Conservation (phyloP, 2,329 filamentous ascomycete genomes). For the Cucurbitaria berberidis region DNA sequence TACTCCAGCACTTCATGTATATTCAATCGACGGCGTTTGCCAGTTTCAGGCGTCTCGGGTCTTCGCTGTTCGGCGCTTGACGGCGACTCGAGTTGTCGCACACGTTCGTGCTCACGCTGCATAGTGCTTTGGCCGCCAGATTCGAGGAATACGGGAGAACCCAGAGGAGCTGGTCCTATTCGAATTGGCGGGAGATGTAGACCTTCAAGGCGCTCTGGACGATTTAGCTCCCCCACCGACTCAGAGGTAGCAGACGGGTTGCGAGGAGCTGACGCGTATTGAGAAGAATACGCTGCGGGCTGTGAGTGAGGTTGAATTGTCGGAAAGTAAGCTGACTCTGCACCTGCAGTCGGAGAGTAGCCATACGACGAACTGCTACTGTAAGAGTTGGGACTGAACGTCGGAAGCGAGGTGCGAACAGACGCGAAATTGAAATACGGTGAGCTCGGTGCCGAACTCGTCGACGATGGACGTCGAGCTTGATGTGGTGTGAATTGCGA, state of each 20-base stretch:
- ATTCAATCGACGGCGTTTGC: conserved; percentile 45
- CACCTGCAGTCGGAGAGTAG: conserved; percentile 44
- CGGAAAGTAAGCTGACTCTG: conserved; percentile 43
- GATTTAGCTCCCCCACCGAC: conserved; percentile 33
- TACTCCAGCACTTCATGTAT: conserved; percentile 47
- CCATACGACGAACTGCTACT: conserved; percentile 42
- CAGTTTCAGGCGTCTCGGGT: conserved; percentile 41
- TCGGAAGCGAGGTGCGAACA: conserved; percentile 44
- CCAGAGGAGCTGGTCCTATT: conserved; percentile 38
- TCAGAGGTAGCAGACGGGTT: conserved; percentile 36
- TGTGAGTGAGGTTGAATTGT: conserved; percentile 38
- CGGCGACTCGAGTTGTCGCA: conserved; percentile 39
- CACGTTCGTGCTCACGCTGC: conserved; percentile 29
- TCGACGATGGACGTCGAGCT: conserved; percentile 38
- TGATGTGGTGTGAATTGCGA: conserved; percentile 39
- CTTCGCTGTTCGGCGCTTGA: conserved; percentile 29
- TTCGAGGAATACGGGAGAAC: conserved; percentile 39
- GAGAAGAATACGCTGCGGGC: conserved; percentile 33
- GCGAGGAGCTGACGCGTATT: conserved; percentile 36
- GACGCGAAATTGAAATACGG: conserved; percentile 45
- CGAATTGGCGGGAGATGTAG: conserved; percentile 47
- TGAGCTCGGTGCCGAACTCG: conserved; percentile 42
- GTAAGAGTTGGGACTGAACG: conserved; percentile 43
- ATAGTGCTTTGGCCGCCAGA: conserved; percentile 19
- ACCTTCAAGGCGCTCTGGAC: conserved; percentile 36